Evolutionary conservation across 805 yeast species (phyloP).

Genomic region (Ogataea sp.): DNA sequence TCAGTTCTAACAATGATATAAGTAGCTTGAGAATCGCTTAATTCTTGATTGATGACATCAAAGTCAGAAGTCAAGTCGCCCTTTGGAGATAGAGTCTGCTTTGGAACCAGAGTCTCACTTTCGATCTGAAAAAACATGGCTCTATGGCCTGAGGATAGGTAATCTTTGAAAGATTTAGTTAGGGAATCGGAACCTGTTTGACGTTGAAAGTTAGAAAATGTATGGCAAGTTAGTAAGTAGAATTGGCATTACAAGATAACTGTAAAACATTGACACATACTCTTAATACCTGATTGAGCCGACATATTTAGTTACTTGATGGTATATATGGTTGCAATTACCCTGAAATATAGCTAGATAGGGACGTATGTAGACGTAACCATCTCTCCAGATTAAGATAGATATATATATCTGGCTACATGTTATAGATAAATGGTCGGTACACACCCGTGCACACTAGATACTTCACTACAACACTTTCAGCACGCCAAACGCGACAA

Average conservation of each 20-base stretch:
- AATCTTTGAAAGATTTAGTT: slow-evolving; percentile 34
- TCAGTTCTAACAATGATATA: slow-evolving; percentile 41
- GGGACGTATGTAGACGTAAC: too few relatives aligned
- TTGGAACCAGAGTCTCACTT: slow-evolving; percentile 25
- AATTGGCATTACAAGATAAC: not conserved
- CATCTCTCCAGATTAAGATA: too few relatives aligned
- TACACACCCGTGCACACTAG: too few relatives aligned
- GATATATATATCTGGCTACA: too few relatives aligned
- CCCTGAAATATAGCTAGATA: too few relatives aligned
- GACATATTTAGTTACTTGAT: too few relatives aligned
- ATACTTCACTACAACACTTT: too few relatives aligned
- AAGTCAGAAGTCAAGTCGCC: slow-evolving; percentile 28
- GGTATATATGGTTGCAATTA: too few relatives aligned
- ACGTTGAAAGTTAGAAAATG: slow-evolving; percentile 16
- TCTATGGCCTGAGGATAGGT: slow-evolving; percentile 25
- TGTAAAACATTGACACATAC: slow-evolving; percentile 14
- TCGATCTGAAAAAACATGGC: slow-evolving; percentile 20
- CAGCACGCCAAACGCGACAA: too few relatives aligned
- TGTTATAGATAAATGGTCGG: too few relatives aligned
- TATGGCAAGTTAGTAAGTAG: not conserved
- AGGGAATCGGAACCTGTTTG: slow-evolving; percentile 35
- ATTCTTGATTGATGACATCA: slow-evolving; percentile 19
- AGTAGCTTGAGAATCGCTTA: slow-evolving; percentile 33
- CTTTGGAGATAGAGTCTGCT: slow-evolving; percentile 22
- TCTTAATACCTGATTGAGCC: slow-evolving; percentile 53